These are phyloP conservation scores for Pharnaceum exiguum DNA, from an alignment of 148 eudicot genomes.

Conservation along the genomic window DNA sequence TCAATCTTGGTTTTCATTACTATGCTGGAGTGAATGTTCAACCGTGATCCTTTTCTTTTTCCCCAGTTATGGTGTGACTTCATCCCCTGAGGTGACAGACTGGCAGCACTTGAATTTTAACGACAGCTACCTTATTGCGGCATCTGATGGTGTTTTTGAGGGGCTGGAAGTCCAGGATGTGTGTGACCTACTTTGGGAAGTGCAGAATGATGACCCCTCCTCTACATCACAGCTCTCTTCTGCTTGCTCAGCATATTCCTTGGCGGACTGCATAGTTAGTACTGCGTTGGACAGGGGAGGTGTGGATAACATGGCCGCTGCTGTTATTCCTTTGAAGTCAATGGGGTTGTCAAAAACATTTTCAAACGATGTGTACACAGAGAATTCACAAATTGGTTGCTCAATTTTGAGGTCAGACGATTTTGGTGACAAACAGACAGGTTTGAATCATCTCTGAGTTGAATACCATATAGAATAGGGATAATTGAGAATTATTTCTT, in stretches of 20 bases:
- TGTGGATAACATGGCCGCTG: conserved; percentile 78
- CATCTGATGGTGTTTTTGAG: conserved; percentile 95
- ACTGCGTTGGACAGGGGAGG: conserved; percentile 78
- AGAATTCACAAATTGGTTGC: conserved; percentile 15
- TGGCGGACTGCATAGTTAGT: conserved; percentile 75
- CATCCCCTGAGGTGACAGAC: conserved; percentile 90
- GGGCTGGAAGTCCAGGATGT: conserved; percentile 71
- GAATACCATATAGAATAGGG: neutral
- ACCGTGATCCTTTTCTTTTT: neutral
- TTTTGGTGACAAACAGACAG: conserved; percentile 25
- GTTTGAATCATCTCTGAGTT: conserved; percentile 15
- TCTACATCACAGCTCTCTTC: conserved; percentile 36
- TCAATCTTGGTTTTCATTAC: neutral
- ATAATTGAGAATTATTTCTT: neutral
- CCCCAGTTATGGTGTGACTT: conserved; percentile 82
- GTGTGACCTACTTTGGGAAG: conserved; percentile 83
- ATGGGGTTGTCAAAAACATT: conserved; percentile 26
- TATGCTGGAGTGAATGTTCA: neutral
- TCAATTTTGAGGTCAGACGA: conserved; percentile 29
- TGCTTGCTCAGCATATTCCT: conserved; percentile 48
- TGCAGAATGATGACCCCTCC: conserved; percentile 38
- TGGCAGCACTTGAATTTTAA: conserved; percentile 80
- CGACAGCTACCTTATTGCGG: conserved; percentile 85
- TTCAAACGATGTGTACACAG: conserved; percentile 14
- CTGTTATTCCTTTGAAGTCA: conserved; percentile 63